Conservation (phyloP, 2,329 filamentous ascomycete species). For the Epichloe bromicola region DNA sequence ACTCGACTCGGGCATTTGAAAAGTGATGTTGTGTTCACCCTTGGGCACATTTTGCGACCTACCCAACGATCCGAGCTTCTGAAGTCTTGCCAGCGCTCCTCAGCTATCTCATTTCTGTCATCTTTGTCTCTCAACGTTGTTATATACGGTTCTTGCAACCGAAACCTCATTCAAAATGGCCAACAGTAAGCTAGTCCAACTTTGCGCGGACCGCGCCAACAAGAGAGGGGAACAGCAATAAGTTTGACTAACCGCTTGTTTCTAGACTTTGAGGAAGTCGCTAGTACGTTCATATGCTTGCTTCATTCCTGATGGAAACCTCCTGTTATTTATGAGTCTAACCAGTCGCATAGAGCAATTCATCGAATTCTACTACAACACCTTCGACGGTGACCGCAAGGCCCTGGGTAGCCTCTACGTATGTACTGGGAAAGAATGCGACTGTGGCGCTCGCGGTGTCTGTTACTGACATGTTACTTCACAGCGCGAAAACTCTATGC, state of each 20-base stretch:
- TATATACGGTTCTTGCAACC: not conserved
- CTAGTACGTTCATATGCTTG: conserved; percentile 25
- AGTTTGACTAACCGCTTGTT: conserved; percentile 10
- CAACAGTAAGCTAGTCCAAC: conserved; percentile 14
- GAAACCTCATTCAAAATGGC: conserved; percentile 18
- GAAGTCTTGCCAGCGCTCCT: conserved; percentile 1
- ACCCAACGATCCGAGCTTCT: conserved; percentile 11
- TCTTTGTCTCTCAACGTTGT: conserved; percentile 3
- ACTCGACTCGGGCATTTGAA: conserved; percentile 8
- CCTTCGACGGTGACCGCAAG: conserved; percentile 63
- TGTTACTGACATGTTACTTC: conserved; percentile 2
- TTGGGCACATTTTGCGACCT: conserved; percentile 22
- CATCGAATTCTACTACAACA: conserved; percentile 79
- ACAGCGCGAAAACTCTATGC: conserved; percentile 74
- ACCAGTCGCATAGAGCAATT: conserved; percentile 57
- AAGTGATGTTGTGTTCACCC: conserved; percentile 5
- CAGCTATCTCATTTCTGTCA: not conserved
- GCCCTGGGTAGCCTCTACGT: conserved; percentile 67
- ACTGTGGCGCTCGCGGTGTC: not conserved
- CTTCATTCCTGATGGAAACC: not conserved
- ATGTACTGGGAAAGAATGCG: conserved; percentile 24
- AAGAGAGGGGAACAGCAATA: conserved; percentile 6
- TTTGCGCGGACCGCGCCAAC: not conserved
- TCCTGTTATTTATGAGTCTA: not conserved
- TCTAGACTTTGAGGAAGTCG: conserved; percentile 32